phyloP scores from a whole-genome alignment of 208 protist genomes.

The Leptomonas pyrrhocoris region DNA sequence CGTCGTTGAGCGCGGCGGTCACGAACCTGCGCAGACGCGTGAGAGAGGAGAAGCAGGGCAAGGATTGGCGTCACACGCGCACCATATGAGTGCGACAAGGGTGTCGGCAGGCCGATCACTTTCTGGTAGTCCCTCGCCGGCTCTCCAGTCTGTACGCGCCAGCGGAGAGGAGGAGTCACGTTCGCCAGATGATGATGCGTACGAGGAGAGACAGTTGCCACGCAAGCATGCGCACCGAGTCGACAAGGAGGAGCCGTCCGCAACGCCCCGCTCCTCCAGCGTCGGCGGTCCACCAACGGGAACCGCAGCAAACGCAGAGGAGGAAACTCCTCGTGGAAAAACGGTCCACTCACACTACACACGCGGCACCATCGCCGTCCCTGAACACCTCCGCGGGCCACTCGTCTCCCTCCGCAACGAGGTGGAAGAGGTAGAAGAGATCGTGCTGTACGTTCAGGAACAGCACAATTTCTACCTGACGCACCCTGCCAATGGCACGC shows the following conservation, averaged over 20 bases:
- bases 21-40: neutral
- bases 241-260: neutral
- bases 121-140: neutral
- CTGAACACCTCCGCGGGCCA: slow-evolving; percentile 22
- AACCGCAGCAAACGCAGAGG: neutral
- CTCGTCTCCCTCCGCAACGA: slow-evolving; percentile 43
- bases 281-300: neutral
- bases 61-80: neutral
- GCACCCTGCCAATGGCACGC: neutral
- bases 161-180: neutral
- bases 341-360: slow-evolving; percentile 28
- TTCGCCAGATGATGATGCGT: neutral
- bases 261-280: neutral
- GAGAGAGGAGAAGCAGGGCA: neutral
- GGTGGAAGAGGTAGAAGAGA: slow-evolving; percentile 54
- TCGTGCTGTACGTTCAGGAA: slow-evolving; percentile 45
- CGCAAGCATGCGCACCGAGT: neutral
- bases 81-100: neutral
- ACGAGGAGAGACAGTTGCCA: neutral
- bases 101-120: neutral
- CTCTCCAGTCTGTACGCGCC: neutral
- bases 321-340: slow-evolving; percentile 16
- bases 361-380: slow-evolving; percentile 37
- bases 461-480: slow-evolving; percentile 52
- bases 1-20: neutral